Evolutionary conservation across 306 rosid species (phyloP), one percentile per base, ranked within the genome.

Genomic region (Trifolium pratense): DNA sequence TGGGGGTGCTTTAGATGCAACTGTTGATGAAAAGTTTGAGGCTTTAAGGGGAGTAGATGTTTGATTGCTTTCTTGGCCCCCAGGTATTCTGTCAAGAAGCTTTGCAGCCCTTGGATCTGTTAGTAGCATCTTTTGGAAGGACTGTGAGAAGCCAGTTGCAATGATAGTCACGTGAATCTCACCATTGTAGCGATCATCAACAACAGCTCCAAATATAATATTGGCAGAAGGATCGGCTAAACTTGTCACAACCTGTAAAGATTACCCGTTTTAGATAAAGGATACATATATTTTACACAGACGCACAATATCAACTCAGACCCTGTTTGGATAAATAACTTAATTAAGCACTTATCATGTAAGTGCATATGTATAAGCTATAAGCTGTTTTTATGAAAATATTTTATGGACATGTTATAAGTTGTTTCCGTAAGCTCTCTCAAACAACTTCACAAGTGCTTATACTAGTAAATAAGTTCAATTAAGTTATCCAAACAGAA

Each of bases 161-260:
- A 93, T 89, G 59, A 93, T 86, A 29, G 98, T 93, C 74, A 93
- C 98, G 21, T 88, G 98, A 73, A 93, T 85, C 85, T 93, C 98
- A 34, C 98, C 98, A 5, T 73, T 87, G 85, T 89, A 93, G 70
- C 97, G 96, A 52, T 93, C 66, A 8, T 93, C 98, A 65, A 93
- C 98, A 26, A 89, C 96, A 7, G 97, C 98, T 11, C 98, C 98
- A 63, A 93, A 93, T 80, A 91, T 93, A 39, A 93, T 93, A 82
- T 93, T 93, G 25, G 98, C 97, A 25, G 98, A 89, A 73, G 98
- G 98, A 83, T 93, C 97, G 0, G 98, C 98, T 85, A 93, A 87
- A 84, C 98, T 91, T 14, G 97, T 93, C 77, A 93, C 97, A 32
- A 93, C 97, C 97, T 93, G 86, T 69, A 75, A 37, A 59, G 72